Evolutionary conservation across 441 rosid species (phyloP), one percentile per base, ranked within the genome.

Genomic region (Sinapis alba): DNA sequence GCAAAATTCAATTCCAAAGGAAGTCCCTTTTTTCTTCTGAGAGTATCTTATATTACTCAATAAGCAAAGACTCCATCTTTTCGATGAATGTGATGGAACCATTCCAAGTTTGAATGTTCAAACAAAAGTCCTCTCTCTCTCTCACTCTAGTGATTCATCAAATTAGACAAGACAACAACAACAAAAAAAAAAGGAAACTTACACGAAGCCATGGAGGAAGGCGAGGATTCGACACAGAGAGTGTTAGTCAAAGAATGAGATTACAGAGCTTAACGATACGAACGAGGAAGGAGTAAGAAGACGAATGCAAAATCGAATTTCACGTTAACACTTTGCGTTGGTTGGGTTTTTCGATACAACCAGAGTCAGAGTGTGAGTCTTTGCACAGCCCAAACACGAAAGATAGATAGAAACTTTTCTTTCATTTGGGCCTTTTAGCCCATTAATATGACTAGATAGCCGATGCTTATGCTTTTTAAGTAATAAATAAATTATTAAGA

Each of bases 141-240:
- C n/a, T n/a, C n/a, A n/a, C n/a, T n/a, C n/a, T n/a, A n/a, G 38
- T 50, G 11, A 30, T 36, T 36, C 51, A 30, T 63, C 1, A 45
- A 58, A 73, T 16, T 54, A 21, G 50, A n/a, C 36, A 54, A 41
- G 65, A 28, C 8, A 63, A n/a, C n/a, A 20, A 28, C 32, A 28
- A 28, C 32, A 56, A 19, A 72, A 59, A 81, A 7, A 61, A 2
- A 76, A 65, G 41, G 77, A 64, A 69, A 83, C 90, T 88, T 68
- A 90, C 95, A 86, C 72, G 92, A 86, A 74, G 92, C 92, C 95
- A 90, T 88, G 43, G 43, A 36, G 43, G 5, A n/a, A 36, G 5
- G 1, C 13, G 7, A 36, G 43, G 43, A 36, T 10, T 36, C 15
- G 15, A 13, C 18, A 3, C 50, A 13, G 16, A 43, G 32, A 28